Percentiles rank a stretch among this genome's conserved stretches.
These are phyloP conservation scores for Fusarium anthophilum DNA, from an alignment of 2,329 filamentous ascomycete genomes.

Conservation along the genomic window DNA sequence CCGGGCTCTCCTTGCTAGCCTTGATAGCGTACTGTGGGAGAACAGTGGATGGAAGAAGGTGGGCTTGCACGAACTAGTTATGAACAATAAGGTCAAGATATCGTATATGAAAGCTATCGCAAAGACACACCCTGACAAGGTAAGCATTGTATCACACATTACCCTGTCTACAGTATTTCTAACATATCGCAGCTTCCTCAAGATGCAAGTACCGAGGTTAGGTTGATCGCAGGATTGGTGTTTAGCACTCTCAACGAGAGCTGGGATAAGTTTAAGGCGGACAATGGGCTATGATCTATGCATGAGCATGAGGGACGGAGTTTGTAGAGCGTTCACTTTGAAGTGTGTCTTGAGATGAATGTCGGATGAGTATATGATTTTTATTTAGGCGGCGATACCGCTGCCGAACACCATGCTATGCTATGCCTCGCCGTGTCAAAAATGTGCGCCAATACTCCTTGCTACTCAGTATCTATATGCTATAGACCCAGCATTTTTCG, in stretches of 20 bases:
- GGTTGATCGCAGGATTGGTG: slow-evolving; percentile 71
- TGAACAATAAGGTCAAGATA: slow-evolving; percentile 96
- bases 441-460: slow-evolving; percentile 39
- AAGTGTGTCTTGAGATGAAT: slow-evolving; percentile 26
- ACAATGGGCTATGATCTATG: slow-evolving; percentile 67
- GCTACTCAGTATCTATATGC: background rate
- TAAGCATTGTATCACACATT: slow-evolving; percentile 54
- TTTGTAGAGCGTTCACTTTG: slow-evolving; percentile 41
- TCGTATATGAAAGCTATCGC: slow-evolving; percentile 99
- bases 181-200: slow-evolving; percentile 63
- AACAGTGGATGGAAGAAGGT: slow-evolving; percentile 97
- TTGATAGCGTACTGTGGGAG: slow-evolving; percentile 92
- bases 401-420: slow-evolving; percentile 43
- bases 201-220: slow-evolving; percentile 71
- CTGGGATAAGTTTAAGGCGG: slow-evolving; percentile 77
- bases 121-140: slow-evolving; percentile 99
- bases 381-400: slow-evolving; percentile 33
- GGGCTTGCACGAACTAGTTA: slow-evolving; percentile 89
- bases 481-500: slow-evolving; percentile 80
- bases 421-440: slow-evolving; percentile 21
- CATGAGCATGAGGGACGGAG: slow-evolving; percentile 34
- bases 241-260: slow-evolving; percentile 77
- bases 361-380: slow-evolving; percentile 37
- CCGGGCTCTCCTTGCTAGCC: slow-evolving; percentile 83
- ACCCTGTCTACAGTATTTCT: background rate